Percentiles rank a stretch among this genome's conserved stretches.
phyloP scores from a whole-genome alignment of 2,329 filamentous ascomycete species.

The Botrytis deweyae region DNA sequence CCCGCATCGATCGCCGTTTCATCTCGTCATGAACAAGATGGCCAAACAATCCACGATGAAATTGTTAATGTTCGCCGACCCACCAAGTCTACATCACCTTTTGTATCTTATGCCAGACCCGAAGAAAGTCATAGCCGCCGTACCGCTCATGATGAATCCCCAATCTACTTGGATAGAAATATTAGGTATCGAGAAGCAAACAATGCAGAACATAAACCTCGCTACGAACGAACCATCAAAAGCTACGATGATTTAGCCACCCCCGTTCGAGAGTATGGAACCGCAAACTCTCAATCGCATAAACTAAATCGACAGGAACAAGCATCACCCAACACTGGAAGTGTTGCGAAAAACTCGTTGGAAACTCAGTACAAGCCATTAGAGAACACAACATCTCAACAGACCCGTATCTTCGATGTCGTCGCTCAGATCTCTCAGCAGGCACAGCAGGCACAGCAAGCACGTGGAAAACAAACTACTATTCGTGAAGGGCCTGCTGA shows the following conservation, averaged over 20 bases:
- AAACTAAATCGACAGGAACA: conserved; percentile 26
- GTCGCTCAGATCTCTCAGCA: conserved; percentile 37
- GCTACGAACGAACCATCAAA: conserved; percentile 25
- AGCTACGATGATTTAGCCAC: conserved; percentile 28
- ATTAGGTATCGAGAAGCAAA: conserved; percentile 28
- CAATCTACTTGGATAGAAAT: conserved; percentile 25
- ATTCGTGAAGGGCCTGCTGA: conserved; percentile 31
- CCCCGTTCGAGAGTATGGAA: conserved; percentile 24
- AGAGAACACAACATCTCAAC: conserved; percentile 30
- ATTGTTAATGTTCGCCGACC: neutral
- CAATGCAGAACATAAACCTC: conserved; percentile 28
- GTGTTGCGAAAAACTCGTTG: neutral
- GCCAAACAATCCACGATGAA: neutral
- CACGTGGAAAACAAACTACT: conserved; percentile 25
- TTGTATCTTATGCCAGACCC: conserved; percentile 19
- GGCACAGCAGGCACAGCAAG: conserved; percentile 33
- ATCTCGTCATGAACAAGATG: neutral
- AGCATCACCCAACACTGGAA: neutral
- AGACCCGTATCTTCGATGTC: conserved; percentile 34
- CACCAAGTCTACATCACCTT: neutral
- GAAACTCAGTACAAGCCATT: conserved; percentile 17
- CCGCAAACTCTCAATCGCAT: conserved; percentile 27
- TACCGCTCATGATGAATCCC: conserved; percentile 28
- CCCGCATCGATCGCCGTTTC: neutral
- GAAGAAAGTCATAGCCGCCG: conserved; percentile 27